A percentile compares a stretch with the other conserved stretches of the same genome.
These are phyloP conservation scores for Chamaecrista fasciculata DNA, from an alignment of 306 rosid genomes.

Conservation along the genomic window DNA sequence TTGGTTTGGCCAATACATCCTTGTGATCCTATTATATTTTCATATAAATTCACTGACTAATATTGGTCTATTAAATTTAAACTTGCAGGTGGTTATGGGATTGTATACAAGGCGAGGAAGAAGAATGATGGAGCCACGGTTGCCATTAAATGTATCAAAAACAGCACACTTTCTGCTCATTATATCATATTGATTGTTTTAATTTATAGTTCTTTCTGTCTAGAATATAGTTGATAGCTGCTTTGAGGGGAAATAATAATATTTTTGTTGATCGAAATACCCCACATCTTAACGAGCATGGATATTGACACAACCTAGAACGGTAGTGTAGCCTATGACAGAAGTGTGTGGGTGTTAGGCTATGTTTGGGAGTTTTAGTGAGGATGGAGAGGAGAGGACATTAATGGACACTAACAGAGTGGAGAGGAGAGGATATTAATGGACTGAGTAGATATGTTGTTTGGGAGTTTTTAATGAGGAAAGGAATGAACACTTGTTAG, in stretches of 20 bases:
- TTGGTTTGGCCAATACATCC: background rate
- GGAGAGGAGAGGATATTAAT: too few relatives aligned
- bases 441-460: too few relatives aligned
- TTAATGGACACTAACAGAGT: too few relatives aligned
- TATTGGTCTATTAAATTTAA: slow-evolving; percentile 1
- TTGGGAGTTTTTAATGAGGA: too few relatives aligned
- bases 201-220: background rate
- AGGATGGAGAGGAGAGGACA: too few relatives aligned
- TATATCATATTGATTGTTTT: background rate
- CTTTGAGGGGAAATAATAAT: background rate
- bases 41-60: background rate
- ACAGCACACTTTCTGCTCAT: background rate
- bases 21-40: background rate
- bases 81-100: slow-evolving; percentile 57
- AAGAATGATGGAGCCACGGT: slow-evolving; percentile 41
- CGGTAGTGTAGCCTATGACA: too few relatives aligned
- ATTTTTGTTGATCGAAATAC: background rate
- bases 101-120: slow-evolving; percentile 48
- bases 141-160: slow-evolving; percentile 48
- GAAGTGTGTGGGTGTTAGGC: too few relatives aligned
- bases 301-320: background rate
- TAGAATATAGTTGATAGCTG: background rate
- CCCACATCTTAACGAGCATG: background rate
- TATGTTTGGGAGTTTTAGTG: too few relatives aligned
- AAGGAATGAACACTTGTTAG: too few relatives aligned